A percentile compares a stretch with the other conserved stretches of the same genome.
Evolutionary conservation across 495 filamentous ascomycete species (phyloP).

Genomic region (Delitschia confertaspora): DNA sequence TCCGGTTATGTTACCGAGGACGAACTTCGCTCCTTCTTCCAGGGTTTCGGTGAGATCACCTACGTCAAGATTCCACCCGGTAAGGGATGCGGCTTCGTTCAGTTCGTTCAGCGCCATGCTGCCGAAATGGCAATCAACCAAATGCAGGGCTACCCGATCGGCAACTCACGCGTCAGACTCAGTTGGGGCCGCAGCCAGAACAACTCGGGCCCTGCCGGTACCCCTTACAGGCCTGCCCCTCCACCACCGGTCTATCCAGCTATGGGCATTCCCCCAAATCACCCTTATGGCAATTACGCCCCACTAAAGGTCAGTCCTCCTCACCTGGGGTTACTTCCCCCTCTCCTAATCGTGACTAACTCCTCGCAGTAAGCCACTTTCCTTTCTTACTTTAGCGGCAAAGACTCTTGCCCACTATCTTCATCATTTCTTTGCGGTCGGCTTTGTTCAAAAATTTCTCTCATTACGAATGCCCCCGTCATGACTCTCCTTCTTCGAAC

Average conservation of each 20-base stretch:
- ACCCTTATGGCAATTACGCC: conserved; percentile 56
- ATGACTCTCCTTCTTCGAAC: conserved; percentile 19
- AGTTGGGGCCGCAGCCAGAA: conserved; percentile 98
- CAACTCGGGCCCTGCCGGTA: conserved; percentile 95
- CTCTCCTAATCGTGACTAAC: conserved; percentile 3
- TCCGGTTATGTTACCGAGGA: conserved; percentile 99
- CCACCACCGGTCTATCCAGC: conserved; percentile 83
- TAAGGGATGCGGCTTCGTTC: conserved; percentile 98
- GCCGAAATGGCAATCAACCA: conserved; percentile 99
- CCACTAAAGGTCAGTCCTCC: conserved; percentile 25
- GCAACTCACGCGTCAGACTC: conserved; percentile 93
- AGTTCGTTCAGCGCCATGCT: conserved; percentile 97
- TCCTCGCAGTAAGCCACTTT: conserved; percentile 26
- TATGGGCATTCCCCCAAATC: conserved; percentile 53
- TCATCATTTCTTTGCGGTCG: conserved; percentile 14
- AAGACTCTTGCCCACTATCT: conserved; percentile 2
- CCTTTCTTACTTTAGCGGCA: conserved; percentile 13
- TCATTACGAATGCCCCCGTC: conserved; percentile 24
- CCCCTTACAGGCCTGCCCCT: conserved; percentile 91
- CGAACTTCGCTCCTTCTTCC: conserved; percentile 98
- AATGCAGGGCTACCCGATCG: conserved; percentile 99
- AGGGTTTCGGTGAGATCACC: conserved; percentile 98
- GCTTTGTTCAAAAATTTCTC: conserved; percentile 19
- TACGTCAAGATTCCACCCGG: conserved; percentile 99
- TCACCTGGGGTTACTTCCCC: no score